Conservation (phyloP, 2,329 filamentous ascomycete genomes). For the Lasiodiplodia theobromae region DNA sequence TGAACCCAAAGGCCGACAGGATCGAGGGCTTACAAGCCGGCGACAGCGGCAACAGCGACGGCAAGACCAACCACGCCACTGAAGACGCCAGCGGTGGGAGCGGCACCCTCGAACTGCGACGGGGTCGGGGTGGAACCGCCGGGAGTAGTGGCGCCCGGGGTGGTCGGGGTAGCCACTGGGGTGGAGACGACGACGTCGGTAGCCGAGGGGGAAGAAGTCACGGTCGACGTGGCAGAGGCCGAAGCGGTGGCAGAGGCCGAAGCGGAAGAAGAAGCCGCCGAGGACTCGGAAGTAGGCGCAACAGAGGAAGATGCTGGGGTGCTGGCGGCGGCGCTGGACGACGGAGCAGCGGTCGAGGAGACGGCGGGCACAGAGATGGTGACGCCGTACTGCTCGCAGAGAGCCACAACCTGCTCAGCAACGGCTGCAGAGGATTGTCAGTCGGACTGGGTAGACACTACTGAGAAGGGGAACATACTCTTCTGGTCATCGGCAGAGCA, state of each 20-base stretch:
- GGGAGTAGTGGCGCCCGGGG: slow-evolving; percentile 21
- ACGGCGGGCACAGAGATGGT: slow-evolving; percentile 39
- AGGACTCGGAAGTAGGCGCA: slow-evolving; percentile 7
- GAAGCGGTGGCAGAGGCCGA: slow-evolving; percentile 29
- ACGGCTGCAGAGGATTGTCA: slow-evolving; percentile 32
- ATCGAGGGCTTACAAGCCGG: slow-evolving; percentile 4
- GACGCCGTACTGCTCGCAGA: slow-evolving; percentile 44
- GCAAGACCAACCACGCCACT: slow-evolving; percentile 17
- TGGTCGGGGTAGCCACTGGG: slow-evolving; percentile 31
- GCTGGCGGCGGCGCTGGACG: slow-evolving; percentile 31
- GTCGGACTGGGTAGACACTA: neutral
- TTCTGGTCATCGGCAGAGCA: slow-evolving; percentile 50
- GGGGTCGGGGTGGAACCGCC: slow-evolving; percentile 31
- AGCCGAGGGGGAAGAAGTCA: slow-evolving; percentile 7
- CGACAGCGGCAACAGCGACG: slow-evolving; percentile 19
- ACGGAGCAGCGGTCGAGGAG: slow-evolving; percentile 31
- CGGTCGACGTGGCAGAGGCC: slow-evolving; percentile 14
- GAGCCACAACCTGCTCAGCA: slow-evolving; percentile 40
- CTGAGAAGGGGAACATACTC: slow-evolving; percentile 38
- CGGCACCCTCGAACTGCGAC: slow-evolving; percentile 45
- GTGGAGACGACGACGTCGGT: slow-evolving; percentile 28
- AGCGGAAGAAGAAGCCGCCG: slow-evolving; percentile 24
- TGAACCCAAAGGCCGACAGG: neutral
- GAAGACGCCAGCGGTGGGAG: slow-evolving; percentile 32
- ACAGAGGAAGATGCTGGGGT: slow-evolving; percentile 7